phyloP scores from a whole-genome alignment of 1,284 basidiomycete genomes.

The Leucoagaricus sp. region DNA sequence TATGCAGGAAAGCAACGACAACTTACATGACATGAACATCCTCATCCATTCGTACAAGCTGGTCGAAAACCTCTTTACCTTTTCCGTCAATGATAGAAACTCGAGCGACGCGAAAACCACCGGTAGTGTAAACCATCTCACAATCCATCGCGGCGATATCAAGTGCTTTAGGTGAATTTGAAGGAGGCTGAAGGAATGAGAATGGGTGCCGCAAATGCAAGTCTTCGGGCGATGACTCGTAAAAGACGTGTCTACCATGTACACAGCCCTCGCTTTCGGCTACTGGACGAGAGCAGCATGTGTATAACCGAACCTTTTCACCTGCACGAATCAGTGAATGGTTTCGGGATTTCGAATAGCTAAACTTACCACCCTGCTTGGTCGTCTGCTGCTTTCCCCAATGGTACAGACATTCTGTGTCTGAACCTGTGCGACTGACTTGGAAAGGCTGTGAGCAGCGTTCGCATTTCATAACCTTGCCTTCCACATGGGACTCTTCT shows the following conservation, averaged over 20 bases:
- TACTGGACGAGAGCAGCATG: conserved; percentile 64
- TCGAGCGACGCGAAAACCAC: conserved; percentile 84
- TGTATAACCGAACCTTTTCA: conserved; percentile 63
- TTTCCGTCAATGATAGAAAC: conserved; percentile 83
- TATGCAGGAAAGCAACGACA: background rate
- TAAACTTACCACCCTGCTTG: conserved; percentile 56
- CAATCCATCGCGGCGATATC: conserved; percentile 87
- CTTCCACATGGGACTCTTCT: conserved; percentile 64
- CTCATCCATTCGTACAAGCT: conserved; percentile 78
- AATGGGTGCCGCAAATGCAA: conserved; percentile 80
- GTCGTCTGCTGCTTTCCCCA: conserved; percentile 74
- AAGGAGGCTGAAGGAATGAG: conserved; percentile 46
- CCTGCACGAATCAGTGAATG: conserved; percentile 42
- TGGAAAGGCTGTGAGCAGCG: conserved; percentile 72
- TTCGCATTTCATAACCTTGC: conserved; percentile 72
- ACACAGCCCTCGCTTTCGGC: conserved; percentile 63
- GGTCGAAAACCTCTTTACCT: conserved; percentile 77
- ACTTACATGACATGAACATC: conserved; percentile 79
- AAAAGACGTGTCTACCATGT: conserved; percentile 75
- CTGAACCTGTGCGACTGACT: conserved; percentile 60
- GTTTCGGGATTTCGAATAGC: conserved; percentile 16
- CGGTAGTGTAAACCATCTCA: conserved; percentile 92
- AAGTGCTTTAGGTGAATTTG: conserved; percentile 42
- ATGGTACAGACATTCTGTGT: conserved; percentile 77
- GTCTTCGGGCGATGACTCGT: conserved; percentile 67